These are phyloP conservation scores for Achaetomium macrosporum DNA, from an alignment of 2,329 filamentous ascomycete species.

Conservation along the genomic window DNA sequence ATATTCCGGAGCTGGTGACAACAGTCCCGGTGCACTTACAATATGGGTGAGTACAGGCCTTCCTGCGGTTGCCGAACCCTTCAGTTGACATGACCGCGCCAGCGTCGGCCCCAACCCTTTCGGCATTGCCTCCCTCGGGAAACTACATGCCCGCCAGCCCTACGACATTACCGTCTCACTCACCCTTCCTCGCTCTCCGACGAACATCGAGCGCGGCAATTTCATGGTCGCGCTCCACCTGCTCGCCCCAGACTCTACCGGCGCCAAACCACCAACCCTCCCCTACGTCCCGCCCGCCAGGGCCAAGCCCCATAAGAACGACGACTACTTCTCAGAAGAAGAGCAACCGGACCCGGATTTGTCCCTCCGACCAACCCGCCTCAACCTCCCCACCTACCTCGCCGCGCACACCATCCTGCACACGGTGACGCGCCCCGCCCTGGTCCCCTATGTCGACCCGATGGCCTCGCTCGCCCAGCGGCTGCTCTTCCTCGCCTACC, in stretches of 20 bases:
- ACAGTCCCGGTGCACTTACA: constrained; percentile 50
- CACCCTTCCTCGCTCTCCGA: constrained; percentile 68
- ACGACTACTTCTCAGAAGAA: background rate
- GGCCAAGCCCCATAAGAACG: background rate
- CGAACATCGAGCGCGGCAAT: constrained; percentile 75
- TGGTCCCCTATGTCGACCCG: constrained; percentile 73
- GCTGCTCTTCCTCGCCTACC: constrained; percentile 60
- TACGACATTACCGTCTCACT: constrained; percentile 80
- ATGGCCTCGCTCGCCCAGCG: constrained; percentile 58
- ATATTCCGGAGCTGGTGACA: constrained; percentile 50
- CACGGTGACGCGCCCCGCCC: constrained; percentile 64
- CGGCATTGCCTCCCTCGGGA: constrained; percentile 42
- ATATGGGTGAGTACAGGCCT: constrained; percentile 44
- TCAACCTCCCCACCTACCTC: constrained; percentile 15
- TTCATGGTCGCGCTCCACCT: constrained; percentile 88
- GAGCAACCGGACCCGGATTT: constrained; percentile 5
- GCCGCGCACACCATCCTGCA: constrained; percentile 27
- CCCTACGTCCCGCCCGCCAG: constrained; percentile 4
- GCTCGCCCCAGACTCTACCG: constrained; percentile 36
- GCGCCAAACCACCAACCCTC: background rate
- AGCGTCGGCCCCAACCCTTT: constrained; percentile 49
- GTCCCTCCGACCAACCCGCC: constrained; percentile 39
- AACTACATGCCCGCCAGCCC: constrained; percentile 62
- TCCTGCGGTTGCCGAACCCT: background rate
- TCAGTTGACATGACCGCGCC: background rate